Base-by-base conservation (phyloP, 441 rosid species). In the Mallotus repandus region DNA sequence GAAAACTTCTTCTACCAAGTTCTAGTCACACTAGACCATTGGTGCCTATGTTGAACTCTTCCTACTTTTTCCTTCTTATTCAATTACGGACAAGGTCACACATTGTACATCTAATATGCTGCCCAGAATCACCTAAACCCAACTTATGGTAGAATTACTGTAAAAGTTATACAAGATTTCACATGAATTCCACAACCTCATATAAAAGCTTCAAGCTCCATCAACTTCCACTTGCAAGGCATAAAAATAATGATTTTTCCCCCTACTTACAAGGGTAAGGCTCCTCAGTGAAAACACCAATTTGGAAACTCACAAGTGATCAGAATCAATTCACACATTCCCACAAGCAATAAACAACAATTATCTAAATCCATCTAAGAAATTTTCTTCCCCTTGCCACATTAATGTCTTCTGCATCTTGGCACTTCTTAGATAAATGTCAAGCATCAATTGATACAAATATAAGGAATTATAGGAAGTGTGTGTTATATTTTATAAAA, bases 391-490 rank as follows among this genome's bases (percentile, higher is more conserved):
- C 29, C 56, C 69, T 48, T 46, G 41, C 10, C 4, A 32, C 9
- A 53, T 15, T 15, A 25, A 66, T 52, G 9, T 53, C 50, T 50
- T 49, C 49, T 66, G 45, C 45, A 66, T 25, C 57, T 9, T 56
- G 16, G 12, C 16, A 32, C 13, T 63, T 4, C 38, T 66, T 49
- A 22, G n/a, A 49, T 66, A n/a, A 50, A 50, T 22, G 22, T 66
- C 57, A 49, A 66, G 55, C 41, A 66, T 50, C n/a, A 66, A 66
- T 13, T 50, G 21, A 38, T 13, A 56, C 16, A 64, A 73, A 64
- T 29, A 29, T 29, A 9, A 16, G 22, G 6, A 11, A 21, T 41
- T 15, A 46, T 3, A 25, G 18, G 55, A 41, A n/a, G n/a, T n/a
- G 49, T 2, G 12, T 8, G 49, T 7, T 45, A 45, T 9, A 45